A percentile compares a stretch with the other conserved stretches of the same genome.
Conservation (phyloP, 208 protist genomes). For the Acanthamoeba culbertsoni region DNA sequence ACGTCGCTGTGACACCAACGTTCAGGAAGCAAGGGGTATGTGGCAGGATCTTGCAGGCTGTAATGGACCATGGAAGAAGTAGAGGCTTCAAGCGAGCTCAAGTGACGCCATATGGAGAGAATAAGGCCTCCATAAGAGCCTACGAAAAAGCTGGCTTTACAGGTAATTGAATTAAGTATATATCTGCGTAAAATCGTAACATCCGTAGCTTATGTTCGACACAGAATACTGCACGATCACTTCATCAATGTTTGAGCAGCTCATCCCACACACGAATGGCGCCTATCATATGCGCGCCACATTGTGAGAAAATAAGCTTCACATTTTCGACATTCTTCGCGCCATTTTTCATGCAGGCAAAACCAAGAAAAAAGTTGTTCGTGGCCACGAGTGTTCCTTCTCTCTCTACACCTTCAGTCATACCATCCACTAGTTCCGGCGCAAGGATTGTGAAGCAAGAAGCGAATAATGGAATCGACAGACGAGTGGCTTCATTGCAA, state of each 20-base stretch:
- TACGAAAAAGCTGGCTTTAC: neutral
- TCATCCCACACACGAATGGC: neutral
- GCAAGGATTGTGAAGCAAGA: too few species aligned
- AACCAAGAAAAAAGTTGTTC: too few species aligned
- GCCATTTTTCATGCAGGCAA: neutral
- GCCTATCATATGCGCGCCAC: neutral
- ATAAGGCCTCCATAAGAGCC: neutral
- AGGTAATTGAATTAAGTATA: neutral
- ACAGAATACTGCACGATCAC: conserved; percentile 44
- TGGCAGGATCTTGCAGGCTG: neutral
- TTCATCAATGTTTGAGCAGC: neutral
- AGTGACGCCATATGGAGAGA: neutral
- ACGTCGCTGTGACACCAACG: neutral
- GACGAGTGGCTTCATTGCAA: conserved; percentile 12
- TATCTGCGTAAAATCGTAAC: neutral
- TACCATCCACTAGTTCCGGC: too few species aligned
- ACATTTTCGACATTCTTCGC: neutral
- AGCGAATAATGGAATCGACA: too few species aligned
- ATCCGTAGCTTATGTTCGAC: neutral
- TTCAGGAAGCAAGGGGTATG: neutral
- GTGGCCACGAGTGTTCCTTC: too few species aligned
- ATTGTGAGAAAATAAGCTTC: neutral
- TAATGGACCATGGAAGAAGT: neutral
- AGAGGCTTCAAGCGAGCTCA: conserved; percentile 30
- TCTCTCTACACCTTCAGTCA: too few species aligned